Evolutionary conservation across 1,139 yeast species (phyloP), one percentile per base, ranked within the genome.

Genomic region (Geotrichum citri-aurantii): DNA sequence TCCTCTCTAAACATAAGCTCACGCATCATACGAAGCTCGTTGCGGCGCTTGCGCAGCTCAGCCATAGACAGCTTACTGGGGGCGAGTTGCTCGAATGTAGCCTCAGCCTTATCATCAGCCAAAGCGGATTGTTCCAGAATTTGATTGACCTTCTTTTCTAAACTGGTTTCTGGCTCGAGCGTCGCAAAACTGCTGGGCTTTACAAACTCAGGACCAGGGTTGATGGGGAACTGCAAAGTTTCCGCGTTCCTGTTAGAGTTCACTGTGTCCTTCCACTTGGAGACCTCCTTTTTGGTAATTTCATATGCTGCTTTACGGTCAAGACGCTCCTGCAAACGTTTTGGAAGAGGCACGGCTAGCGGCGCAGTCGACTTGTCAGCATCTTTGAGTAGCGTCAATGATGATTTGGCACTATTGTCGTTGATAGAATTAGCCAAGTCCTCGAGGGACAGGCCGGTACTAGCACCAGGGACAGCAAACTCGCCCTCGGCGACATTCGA

Each of bases 1-100:
- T 93, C 97, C 68, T 93, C 97, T 69, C 98, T 81, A 75, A 91
- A 93, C 96, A 93, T 89, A 63, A 93, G 80, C 69, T 93, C 99
- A 64, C 99, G 82, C 97, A 91, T 91, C 68, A 87, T 74, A 66
- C 98, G 81, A 65, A 93, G 80, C 72, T 93, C 97, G 60, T 83
- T 81, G 14, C 95, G 86, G 64, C 96, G 81, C 69, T 85, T 83
- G 62, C 78, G 77, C 75, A 92, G 75, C 57, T 95, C 99, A 63
- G 88, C 96, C 29, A 87, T 82, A 0, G 95, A 80, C 71, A 93
- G 74, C 66, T 87, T 85, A n/a, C 86, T 81, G 27, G 77, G 72
- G 14, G 90, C 93, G 50, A 90, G 81, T 61, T 92, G 91, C 71
- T 93, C 97, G 72, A 91, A 92, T 2, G 88, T 84, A 11, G 93